Evolutionary conservation across 2,329 filamentous ascomycete species (phyloP).

Genomic region (Sphaerulina musiva): DNA sequence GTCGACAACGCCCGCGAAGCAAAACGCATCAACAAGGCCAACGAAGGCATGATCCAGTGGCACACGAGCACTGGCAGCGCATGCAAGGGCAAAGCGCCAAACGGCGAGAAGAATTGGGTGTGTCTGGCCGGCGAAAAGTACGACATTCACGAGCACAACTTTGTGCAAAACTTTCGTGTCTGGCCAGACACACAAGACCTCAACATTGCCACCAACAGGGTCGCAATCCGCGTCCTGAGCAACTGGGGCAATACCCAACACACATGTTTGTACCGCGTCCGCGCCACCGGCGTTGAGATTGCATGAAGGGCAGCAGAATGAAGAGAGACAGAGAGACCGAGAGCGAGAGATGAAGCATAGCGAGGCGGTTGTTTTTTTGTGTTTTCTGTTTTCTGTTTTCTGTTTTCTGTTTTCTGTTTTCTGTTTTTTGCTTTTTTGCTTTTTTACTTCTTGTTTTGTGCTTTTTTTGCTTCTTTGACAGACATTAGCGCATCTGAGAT

Average conservation of each 20-base stretch:
- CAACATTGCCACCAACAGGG: conserved; percentile 30
- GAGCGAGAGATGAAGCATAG: no score
- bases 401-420: no score
- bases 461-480: no score
- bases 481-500: no score
- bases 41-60: conserved; percentile 11
- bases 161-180: conserved; percentile 39
- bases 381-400: no score
- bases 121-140: conserved; percentile 40
- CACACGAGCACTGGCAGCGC: conserved; percentile 11
- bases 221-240: conserved; percentile 36
- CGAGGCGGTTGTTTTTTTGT: no score
- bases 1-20: conserved; percentile 21
- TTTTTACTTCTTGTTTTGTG: no score
- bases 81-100: conserved; percentile 17
- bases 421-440: no score
- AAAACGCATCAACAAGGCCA: conserved; percentile 16
- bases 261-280: conserved; percentile 44
- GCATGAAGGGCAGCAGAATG: not conserved
- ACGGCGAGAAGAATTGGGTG: conserved; percentile 28
- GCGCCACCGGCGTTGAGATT: conserved; percentile 37
- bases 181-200: conserved; percentile 23
- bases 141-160: conserved; percentile 37
- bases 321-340: no score
- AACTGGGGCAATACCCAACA: conserved; percentile 41